A percentile compares a stretch with the other conserved stretches of the same genome.
These are phyloP conservation scores for Shiraia sp. DNA, from an alignment of 2,329 filamentous ascomycete species.

Conservation along the genomic window DNA sequence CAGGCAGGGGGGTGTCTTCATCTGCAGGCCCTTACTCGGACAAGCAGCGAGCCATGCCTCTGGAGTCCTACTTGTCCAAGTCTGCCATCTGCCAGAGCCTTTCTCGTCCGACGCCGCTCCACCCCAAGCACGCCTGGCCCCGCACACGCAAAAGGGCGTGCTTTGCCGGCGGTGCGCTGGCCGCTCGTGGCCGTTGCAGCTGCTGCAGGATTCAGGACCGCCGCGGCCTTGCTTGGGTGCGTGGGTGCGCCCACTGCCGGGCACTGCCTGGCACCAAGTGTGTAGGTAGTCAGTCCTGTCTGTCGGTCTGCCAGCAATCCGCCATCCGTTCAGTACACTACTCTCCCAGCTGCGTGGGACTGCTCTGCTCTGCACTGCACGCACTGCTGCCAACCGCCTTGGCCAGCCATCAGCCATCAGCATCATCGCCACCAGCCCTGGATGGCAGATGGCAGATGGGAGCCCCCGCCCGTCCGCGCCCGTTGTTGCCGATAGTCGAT, in stretches of 20 bases:
- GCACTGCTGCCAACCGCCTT: conserved; percentile 26
- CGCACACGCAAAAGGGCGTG: not conserved
- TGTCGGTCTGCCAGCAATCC: not conserved
- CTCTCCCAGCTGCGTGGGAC: conserved; percentile 22
- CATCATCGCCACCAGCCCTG: too few relatives aligned
- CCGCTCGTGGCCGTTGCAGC: not conserved
- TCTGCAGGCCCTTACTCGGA: conserved; percentile 37
- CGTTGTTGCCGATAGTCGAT: conserved; percentile 27
- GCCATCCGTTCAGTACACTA: not conserved
- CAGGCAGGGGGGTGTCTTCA: conserved; percentile 17
- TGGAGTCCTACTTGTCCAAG: conserved; percentile 27
- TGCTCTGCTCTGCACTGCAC: too few relatives aligned
- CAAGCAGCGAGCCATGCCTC: conserved; percentile 22
- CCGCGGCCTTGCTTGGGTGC: too few relatives aligned
- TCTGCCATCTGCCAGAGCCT: conserved; percentile 2
- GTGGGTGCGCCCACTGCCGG: too few relatives aligned
- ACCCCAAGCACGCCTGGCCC: conserved; percentile 1
- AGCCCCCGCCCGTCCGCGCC: conserved; percentile 27
- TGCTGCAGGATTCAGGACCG: too few relatives aligned
- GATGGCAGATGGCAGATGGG: too few relatives aligned
- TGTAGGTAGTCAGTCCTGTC: too few relatives aligned
- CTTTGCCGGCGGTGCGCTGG: not conserved
- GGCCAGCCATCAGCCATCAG: conserved; percentile 21
- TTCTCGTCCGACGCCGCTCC: conserved; percentile 19
- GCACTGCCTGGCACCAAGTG: too few relatives aligned